Evolutionary conservation across 2,329 filamentous ascomycete species (phyloP), one percentile per base, ranked within the genome.

Genomic region (Fusarium caatingaense): DNA sequence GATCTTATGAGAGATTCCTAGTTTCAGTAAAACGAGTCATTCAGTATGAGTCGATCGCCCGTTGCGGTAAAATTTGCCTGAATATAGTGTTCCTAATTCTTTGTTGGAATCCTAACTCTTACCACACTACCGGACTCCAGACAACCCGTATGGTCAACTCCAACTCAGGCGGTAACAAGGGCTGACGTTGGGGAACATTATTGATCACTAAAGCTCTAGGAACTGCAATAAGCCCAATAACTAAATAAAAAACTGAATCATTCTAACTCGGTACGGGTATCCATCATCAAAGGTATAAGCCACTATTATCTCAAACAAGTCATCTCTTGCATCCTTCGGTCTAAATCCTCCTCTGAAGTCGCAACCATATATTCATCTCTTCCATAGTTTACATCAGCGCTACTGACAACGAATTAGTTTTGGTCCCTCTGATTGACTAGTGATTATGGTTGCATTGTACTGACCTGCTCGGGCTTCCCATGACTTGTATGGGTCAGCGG

Each of bases 381-480:
- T 49, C 20, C 28, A 49, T 47, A 5, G 16, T 50, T 58, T 32
- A 74, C 30, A 74, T 60, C 8, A 74, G 30, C 32, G 72, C 72
- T 60, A 69, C 72, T 73, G 6, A 8, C 3, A 11, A 25, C 16
- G 27, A 46, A 46, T 66, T 51, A 61, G 61, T 44, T 45, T 56
- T 51, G 18, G n/a, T 49, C 21, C 21, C 10, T 16, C 6, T 7
- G 27, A 21, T 41, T 20, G 4, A 10, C 15, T 47, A 46, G 51
- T 32, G 48, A 41, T 37, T 49, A 8, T 48, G 8, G 30, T 21
- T 16, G 12, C 6, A n/a, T 8, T 15, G 15, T 12, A 57, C 73
- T 66, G 56, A 75, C 73, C 60, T 46, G 68, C 66, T 54, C 73
- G 73, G 9, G 73, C 73, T 30, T 75, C 73, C 73, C 73, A 75